These are phyloP conservation scores for Phaeomoniella chlamydospora DNA, from an alignment of 2,329 filamentous ascomycete genomes.

Conservation along the genomic window DNA sequence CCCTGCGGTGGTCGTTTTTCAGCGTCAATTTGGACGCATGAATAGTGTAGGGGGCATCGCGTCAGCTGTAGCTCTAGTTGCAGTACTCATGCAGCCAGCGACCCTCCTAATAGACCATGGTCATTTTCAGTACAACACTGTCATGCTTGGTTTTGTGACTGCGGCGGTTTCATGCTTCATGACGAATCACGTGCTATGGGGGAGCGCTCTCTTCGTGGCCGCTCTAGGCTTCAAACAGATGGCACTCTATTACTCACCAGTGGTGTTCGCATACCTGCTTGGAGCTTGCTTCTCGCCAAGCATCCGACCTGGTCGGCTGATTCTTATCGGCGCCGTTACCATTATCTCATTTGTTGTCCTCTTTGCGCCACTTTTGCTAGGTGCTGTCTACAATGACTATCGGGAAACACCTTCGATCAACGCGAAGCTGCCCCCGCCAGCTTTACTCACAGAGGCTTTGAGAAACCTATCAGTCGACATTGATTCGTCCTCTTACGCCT, in stretches of 20 bases:
- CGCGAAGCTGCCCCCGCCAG: conserved; percentile 41
- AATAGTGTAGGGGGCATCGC: conserved; percentile 71
- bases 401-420: conserved; percentile 45
- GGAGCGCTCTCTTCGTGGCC: conserved; percentile 82
- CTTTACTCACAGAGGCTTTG: conserved; percentile 50
- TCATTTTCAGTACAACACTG: conserved; percentile 95
- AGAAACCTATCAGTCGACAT: conserved; percentile 41
- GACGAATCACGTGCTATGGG: conserved; percentile 72
- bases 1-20: conserved; percentile 72
- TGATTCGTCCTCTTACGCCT: conserved; percentile 53
- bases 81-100: conserved; percentile 81
- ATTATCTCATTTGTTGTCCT: conserved; percentile 58
- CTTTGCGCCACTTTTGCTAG: conserved; percentile 59
- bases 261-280: conserved; percentile 80
- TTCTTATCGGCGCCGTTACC: conserved; percentile 64
- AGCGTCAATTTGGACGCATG: conserved; percentile 63
- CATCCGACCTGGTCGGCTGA: conserved; percentile 51
- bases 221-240: conserved; percentile 98
- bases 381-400: conserved; percentile 53
- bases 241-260: conserved; percentile 92
- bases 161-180: conserved; percentile 81
- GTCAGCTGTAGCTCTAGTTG: conserved; percentile 69
- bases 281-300: conserved; percentile 71
- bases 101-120: conserved; percentile 89
- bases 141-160: conserved; percentile 87